phyloP scores from a whole-genome alignment of 2,329 filamentous ascomycete genomes.

The Ophiostoma pallidulum region DNA sequence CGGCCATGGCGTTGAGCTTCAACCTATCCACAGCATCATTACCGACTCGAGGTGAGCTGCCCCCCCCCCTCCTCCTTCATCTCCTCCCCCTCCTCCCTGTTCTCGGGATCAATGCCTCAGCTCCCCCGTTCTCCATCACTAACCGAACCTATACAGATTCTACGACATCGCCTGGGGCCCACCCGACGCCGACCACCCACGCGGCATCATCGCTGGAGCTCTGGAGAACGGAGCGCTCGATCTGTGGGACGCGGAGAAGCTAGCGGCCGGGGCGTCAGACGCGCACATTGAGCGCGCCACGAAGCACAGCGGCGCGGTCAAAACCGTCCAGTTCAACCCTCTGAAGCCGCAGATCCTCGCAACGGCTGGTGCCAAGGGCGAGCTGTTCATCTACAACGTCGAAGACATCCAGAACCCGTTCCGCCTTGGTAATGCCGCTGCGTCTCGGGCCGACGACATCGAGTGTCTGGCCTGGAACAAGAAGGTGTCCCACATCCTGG shows the following conservation, averaged over 20 bases:
- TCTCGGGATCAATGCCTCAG: not conserved
- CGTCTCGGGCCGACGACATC: slow-evolving; percentile 85
- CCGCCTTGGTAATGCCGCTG: slow-evolving; percentile 68
- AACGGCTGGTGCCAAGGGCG: slow-evolving; percentile 87
- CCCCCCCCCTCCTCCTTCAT: not conserved
- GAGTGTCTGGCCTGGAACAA: slow-evolving; percentile 98
- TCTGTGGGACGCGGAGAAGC: slow-evolving; percentile 78
- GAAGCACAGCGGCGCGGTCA: slow-evolving; percentile 88
- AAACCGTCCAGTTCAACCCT: slow-evolving; percentile 94
- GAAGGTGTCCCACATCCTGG: slow-evolving; percentile 92
- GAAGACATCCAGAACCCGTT: slow-evolving; percentile 84
- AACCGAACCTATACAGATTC: slow-evolving; percentile 55
- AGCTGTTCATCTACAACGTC: slow-evolving; percentile 91
- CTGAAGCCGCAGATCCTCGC: slow-evolving; percentile 83
- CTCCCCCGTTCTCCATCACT: slow-evolving; percentile 14
- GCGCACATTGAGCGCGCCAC: slow-evolving; percentile 77
- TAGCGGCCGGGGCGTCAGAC: slow-evolving; percentile 50
- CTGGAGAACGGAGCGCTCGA: slow-evolving; percentile 90
- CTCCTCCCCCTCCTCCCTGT: too few relatives aligned
- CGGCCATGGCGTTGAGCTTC: slow-evolving; percentile 69
- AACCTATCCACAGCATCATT: slow-evolving; percentile 72
- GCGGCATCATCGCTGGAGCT: slow-evolving; percentile 88
- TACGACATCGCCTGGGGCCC: slow-evolving; percentile 95
- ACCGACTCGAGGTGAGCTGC: slow-evolving; percentile 70
- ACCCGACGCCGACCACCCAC: slow-evolving; percentile 65